These are phyloP conservation scores for Xylaria sp. DNA, from an alignment of 2,329 filamentous ascomycete genomes.

Conservation along the genomic window DNA sequence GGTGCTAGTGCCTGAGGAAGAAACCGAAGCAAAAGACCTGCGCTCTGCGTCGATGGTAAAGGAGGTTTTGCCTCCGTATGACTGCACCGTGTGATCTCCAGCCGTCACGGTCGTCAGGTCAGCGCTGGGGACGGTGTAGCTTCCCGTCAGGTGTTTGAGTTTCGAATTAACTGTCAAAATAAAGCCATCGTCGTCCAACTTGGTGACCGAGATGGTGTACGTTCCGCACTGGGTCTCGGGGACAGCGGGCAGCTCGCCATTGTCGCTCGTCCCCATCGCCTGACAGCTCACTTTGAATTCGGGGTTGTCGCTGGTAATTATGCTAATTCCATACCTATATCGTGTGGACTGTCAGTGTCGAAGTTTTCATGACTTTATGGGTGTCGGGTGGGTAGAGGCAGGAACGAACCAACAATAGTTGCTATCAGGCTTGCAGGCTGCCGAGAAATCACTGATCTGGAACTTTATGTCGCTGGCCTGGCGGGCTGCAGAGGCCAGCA, in stretches of 20 bases:
- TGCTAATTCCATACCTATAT: slow-evolving; percentile 9
- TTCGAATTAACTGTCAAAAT: neutral
- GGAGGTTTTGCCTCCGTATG: neutral
- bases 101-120: neutral
- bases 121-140: neutral
- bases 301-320: slow-evolving; percentile 13
- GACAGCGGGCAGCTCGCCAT: slow-evolving; percentile 21
- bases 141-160: neutral
- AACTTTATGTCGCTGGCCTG: slow-evolving; percentile 6
- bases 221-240: slow-evolving; percentile 23
- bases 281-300: slow-evolving; percentile 7
- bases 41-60: slow-evolving; percentile 3
- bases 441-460: slow-evolving; percentile 9
- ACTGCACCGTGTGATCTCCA: neutral
- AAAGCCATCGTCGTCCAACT: slow-evolving; percentile 18
- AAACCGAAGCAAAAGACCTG: neutral
- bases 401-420: slow-evolving; percentile 4
- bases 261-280: neutral
- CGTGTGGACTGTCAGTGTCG: neutral
- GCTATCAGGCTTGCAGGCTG: neutral
- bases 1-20: neutral
- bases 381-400: neutral
- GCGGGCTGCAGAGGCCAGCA: slow-evolving; percentile 10
- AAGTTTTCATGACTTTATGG: neutral
- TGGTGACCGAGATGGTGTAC: slow-evolving; percentile 20